Conservation (phyloP, 805 yeast species). For the Nakazawaea pomicola region DNA sequence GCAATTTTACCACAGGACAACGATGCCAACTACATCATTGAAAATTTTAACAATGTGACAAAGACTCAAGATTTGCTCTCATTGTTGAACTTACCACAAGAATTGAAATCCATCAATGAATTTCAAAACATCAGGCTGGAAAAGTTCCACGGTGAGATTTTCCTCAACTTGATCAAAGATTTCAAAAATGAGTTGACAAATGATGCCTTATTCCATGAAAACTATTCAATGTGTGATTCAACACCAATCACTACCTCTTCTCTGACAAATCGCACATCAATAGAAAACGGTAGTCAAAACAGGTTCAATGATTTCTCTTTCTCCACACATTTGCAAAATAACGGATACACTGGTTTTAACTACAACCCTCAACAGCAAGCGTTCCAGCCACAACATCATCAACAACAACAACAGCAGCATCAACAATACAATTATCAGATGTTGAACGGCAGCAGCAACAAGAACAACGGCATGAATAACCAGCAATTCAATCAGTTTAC, state of each 20-base stretch:
- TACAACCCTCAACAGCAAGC: too few species aligned
- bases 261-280: background rate
- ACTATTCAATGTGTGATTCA: conserved; percentile 15
- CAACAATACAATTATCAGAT: too few species aligned
- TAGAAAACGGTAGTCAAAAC: too few species aligned
- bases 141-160: conserved; percentile 48
- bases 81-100: conserved; percentile 32
- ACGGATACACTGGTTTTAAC: too few species aligned
- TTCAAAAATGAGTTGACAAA: conserved; percentile 34
- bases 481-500: too few species aligned
- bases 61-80: conserved; percentile 25
- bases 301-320: too few species aligned
- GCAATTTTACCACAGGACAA: conserved; percentile 49
- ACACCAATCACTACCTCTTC: background rate
- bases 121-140: conserved; percentile 38
- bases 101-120: conserved; percentile 29
- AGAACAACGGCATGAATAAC: too few species aligned
- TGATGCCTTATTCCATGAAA: conserved; percentile 22
- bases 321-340: too few species aligned
- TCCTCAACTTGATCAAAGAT: conserved; percentile 40
- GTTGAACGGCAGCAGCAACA: too few species aligned
- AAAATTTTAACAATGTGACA: conserved; percentile 21
- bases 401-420: too few species aligned
- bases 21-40: conserved; percentile 24
- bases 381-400: too few species aligned